phyloP scores from a whole-genome alignment of 345 rosid species.

The Hevea brasiliensis region DNA sequence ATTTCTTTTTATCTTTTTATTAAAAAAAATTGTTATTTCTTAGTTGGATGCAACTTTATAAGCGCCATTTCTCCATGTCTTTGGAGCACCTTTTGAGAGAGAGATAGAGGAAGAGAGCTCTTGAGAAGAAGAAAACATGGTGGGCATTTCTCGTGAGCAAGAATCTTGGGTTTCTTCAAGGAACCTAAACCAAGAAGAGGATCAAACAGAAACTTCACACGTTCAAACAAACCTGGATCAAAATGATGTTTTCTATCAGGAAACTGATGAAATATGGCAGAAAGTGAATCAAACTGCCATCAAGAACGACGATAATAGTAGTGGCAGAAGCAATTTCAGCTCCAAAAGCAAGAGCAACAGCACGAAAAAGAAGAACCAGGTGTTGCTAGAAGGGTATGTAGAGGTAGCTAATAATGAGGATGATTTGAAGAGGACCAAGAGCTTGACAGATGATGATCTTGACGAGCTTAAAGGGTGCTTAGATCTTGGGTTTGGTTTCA shows the following conservation, averaged over 20 bases:
- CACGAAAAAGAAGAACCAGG: no score
- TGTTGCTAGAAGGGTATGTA: no score
- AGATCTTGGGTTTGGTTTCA: constrained; percentile 95
- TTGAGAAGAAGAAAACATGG: constrained; percentile 10
- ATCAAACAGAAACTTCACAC: not conserved
- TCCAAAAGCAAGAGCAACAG: no score
- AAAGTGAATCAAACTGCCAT: constrained; percentile 11
- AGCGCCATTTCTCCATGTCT: constrained; percentile 17
- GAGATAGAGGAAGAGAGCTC: not conserved
- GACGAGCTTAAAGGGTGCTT: constrained; percentile 91
- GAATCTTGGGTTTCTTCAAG: constrained; percentile 19
- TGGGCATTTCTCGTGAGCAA: not conserved
- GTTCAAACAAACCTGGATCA: not conserved
- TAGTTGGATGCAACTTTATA: constrained; percentile 36
- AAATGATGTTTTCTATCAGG: constrained; percentile 2
- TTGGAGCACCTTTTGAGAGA: constrained; percentile 10
- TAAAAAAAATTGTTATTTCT: not conserved
- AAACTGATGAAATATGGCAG: constrained; percentile 27
- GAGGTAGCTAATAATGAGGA: constrained; percentile 22
- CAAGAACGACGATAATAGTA: not conserved
- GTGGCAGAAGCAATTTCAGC: no score
- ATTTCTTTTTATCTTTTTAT: not conserved
- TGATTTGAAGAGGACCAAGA: constrained; percentile 77
- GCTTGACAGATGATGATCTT: constrained; percentile 90
- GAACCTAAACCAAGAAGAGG: not conserved